Percentiles rank a stretch among this genome's conserved stretches.
Evolutionary conservation across 331 rosid genomes (phyloP).

Genomic region (Stylosanthes scabra): DNA sequence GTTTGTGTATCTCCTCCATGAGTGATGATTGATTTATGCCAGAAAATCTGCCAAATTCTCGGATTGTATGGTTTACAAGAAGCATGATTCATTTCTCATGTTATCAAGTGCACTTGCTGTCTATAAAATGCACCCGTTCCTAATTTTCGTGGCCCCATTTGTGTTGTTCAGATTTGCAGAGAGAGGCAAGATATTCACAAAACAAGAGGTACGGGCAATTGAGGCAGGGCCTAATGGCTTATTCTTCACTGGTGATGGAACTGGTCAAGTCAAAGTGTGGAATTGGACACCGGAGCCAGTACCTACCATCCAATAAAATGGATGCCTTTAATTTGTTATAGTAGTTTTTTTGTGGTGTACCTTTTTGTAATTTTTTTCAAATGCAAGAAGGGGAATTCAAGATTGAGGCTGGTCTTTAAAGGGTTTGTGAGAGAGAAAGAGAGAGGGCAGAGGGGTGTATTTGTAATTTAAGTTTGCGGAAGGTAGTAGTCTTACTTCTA

Average conservation of each 20-base stretch:
- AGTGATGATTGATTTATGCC: not conserved
- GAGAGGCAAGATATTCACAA: conserved; percentile 81
- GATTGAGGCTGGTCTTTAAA: conserved; percentile 21
- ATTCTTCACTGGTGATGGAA: conserved; percentile 93
- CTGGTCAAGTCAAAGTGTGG: conserved; percentile 92
- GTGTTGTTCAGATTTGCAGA: conserved; percentile 72
- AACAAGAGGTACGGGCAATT: conserved; percentile 80
- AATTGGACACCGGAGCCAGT: conserved; percentile 60
- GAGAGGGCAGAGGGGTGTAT: not conserved
- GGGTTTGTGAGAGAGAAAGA: not conserved
- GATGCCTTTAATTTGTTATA: conserved; percentile 13
- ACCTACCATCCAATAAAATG: conserved; percentile 44
- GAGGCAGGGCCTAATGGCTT: conserved; percentile 81
- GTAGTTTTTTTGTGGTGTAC: conserved; percentile 35
- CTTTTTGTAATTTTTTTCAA: conserved; percentile 39
- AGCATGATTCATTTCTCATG: conserved; percentile 7
- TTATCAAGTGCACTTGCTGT: not conserved
- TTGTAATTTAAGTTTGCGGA: conserved; percentile 46
- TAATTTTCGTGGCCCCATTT: conserved; percentile 8
- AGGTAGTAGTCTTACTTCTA: conserved; percentile 26
- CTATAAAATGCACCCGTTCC: conserved; percentile 19
- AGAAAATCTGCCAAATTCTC: not conserved
- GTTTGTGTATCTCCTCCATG: not conserved
- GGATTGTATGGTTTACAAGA: not conserved
- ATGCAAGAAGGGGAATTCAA: conserved; percentile 48